These are phyloP conservation scores for Rhizoctonia solani DNA, from an alignment of 1,284 basidiomycete species.

Conservation along the genomic window DNA sequence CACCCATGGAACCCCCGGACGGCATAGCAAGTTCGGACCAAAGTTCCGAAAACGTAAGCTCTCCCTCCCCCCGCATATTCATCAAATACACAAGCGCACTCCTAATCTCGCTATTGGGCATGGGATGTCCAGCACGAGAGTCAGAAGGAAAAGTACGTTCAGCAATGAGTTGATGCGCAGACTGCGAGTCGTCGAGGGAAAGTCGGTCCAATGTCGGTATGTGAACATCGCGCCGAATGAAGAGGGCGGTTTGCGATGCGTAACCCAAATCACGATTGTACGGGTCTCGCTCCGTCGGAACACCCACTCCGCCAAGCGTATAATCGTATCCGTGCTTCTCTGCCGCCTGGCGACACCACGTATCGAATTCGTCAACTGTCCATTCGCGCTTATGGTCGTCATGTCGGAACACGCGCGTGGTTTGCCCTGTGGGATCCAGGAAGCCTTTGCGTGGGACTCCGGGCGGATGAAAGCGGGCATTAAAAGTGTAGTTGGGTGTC, in stretches of 20 bases:
- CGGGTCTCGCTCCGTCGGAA: constrained; percentile 59
- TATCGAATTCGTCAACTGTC: constrained; percentile 77
- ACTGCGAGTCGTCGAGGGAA: constrained; percentile 21
- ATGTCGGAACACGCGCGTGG: constrained; percentile 63
- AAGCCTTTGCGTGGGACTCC: constrained; percentile 46
- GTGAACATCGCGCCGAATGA: constrained; percentile 38
- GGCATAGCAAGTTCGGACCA: constrained; percentile 32
- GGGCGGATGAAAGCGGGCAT: constrained; percentile 78
- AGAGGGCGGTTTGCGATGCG: constrained; percentile 33
- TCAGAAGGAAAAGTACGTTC: constrained; percentile 15
- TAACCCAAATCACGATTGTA: constrained; percentile 62
- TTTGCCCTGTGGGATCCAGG: constrained; percentile 56
- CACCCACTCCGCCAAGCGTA: constrained; percentile 58
- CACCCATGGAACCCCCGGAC: constrained; percentile 21
- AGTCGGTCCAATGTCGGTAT: constrained; percentile 38
- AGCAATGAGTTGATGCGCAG: constrained; percentile 27
- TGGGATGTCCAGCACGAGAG: constrained; percentile 23
- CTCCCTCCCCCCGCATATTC: constrained; percentile 26
- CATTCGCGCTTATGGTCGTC: constrained; percentile 93
- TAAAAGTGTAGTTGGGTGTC: constrained; percentile 90
- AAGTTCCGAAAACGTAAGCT: constrained; percentile 20
- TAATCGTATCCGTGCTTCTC: constrained; percentile 76
- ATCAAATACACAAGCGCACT: constrained; percentile 10
- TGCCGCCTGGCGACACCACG: constrained; percentile 69
- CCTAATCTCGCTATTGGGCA: not conserved